Conservation (phyloP, 208 protist species). For the Leishmania arabica region DNA sequence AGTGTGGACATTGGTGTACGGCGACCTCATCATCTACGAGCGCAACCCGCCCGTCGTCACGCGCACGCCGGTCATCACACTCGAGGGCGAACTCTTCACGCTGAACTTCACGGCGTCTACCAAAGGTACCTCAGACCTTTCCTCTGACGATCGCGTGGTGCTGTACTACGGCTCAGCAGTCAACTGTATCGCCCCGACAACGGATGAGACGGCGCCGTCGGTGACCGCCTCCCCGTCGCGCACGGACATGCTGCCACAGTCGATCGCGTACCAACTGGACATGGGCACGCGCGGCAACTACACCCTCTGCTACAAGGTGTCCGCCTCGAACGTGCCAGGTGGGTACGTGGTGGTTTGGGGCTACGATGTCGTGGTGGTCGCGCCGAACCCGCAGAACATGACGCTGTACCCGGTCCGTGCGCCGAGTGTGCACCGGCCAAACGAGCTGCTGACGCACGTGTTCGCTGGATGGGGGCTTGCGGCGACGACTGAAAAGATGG, state of each 20-base stretch:
- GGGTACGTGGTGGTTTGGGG: conserved; percentile 68
- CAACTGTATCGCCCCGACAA: conserved; percentile 48
- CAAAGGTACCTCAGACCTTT: conserved; percentile 15
- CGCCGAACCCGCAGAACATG: conserved; percentile 57
- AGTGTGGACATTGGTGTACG: conserved; percentile 91
- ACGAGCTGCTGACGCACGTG: conserved; percentile 64
- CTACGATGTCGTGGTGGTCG: conserved; percentile 59
- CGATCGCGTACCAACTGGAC: conserved; percentile 70
- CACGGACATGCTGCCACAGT: conserved; percentile 57
- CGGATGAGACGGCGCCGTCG: conserved; percentile 27
- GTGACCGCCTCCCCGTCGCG: conserved; percentile 61
- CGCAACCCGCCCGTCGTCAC: conserved; percentile 59
- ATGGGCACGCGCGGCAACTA: conserved; percentile 70
- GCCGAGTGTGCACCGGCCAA: conserved; percentile 12
- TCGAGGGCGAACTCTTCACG: conserved; percentile 89
- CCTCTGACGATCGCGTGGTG: conserved; percentile 55
- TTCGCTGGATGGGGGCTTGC: conserved; percentile 82
- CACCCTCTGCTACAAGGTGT: conserved; percentile 71
- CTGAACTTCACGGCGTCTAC: conserved; percentile 56
- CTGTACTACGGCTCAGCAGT: conserved; percentile 63
- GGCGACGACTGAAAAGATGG: conserved; percentile 30
- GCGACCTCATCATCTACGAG: conserved; percentile 58
- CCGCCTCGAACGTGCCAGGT: conserved; percentile 25
- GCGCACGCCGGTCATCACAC: conserved; percentile 46
- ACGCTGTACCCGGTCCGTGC: conserved; percentile 33